Conservation (phyloP, 805 yeast species). For the Martiniozyma abietophila region DNA sequence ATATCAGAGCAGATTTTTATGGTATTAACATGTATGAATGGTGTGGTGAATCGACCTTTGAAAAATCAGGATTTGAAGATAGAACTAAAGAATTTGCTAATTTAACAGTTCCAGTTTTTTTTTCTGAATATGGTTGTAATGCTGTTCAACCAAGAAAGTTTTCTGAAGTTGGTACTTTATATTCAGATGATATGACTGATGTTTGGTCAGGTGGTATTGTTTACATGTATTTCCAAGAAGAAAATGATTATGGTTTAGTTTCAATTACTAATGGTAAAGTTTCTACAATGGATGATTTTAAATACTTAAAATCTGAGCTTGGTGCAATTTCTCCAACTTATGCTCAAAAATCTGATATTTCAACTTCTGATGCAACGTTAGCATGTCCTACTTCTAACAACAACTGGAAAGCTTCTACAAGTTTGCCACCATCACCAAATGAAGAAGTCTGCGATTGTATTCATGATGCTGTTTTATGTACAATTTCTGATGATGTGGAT, state of each 20-base stretch:
- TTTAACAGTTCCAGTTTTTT: slow-evolving; percentile 71
- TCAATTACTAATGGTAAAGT: slow-evolving; percentile 39
- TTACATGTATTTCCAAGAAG: slow-evolving; percentile 85
- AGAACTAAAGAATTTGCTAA: slow-evolving; percentile 66
- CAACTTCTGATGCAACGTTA: slow-evolving; percentile 28
- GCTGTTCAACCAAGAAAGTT: slow-evolving; percentile 63
- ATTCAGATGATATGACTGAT: slow-evolving; percentile 64
- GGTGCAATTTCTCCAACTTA: slow-evolving; percentile 42
- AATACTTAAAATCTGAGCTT: slow-evolving; percentile 45
- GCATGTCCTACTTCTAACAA: slow-evolving; percentile 42
- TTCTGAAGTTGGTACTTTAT: slow-evolving; percentile 64
- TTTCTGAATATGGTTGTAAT: slow-evolving; percentile 88
- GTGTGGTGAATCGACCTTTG: slow-evolving; percentile 63
- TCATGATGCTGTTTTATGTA: slow-evolving; percentile 45
- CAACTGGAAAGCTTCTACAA: slow-evolving; percentile 59
- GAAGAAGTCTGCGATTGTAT: slow-evolving; percentile 58
- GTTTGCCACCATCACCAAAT: slow-evolving; percentile 74
- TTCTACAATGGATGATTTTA: slow-evolving; percentile 53
- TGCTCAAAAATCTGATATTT: slow-evolving; percentile 28
- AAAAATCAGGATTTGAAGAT: slow-evolving; percentile 55
- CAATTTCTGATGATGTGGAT: slow-evolving; percentile 42
- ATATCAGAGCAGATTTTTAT: slow-evolving; percentile 63
- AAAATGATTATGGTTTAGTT: slow-evolving; percentile 74
- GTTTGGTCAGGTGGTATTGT: slow-evolving; percentile 95
- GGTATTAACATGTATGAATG: slow-evolving; percentile 86